These are phyloP conservation scores for Bacterosira constricta DNA, from an alignment of 108 stramenopile genomes.

Conservation along the genomic window DNA sequence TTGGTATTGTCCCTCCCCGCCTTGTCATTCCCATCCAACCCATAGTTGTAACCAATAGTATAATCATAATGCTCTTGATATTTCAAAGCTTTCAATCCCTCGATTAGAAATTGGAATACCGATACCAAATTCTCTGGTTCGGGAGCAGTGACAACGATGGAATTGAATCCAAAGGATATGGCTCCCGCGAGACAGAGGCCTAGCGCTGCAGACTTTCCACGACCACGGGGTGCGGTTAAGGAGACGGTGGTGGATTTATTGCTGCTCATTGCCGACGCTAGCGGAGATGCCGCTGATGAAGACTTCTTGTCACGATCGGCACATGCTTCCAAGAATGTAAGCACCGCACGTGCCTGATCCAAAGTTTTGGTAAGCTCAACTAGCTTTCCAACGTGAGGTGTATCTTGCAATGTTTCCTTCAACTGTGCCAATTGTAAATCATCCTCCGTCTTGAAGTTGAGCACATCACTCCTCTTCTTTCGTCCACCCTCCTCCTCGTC, in stretches of 20 bases:
- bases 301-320: constrained; percentile 68
- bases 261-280: neutral
- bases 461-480: constrained; percentile 45
- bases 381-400: constrained; percentile 92
- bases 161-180: constrained; percentile 93
- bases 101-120: constrained; percentile 95
- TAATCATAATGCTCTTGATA: constrained; percentile 99
- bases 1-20: constrained; percentile 82
- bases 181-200: constrained; percentile 97
- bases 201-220: constrained; percentile 99
- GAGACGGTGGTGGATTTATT: constrained; percentile 65
- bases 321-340: constrained; percentile 95
- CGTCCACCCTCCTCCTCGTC: neutral
- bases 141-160: constrained; percentile 96
- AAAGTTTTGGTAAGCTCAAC: constrained; percentile 92
- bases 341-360: constrained; percentile 95
- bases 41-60: constrained; percentile 77
- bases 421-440: constrained; percentile 80
- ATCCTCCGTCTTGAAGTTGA: constrained; percentile 59
- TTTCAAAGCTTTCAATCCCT: constrained; percentile 93
- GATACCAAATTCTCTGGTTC: constrained; percentile 97
- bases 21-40: constrained; percentile 25
- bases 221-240: constrained; percentile 91
- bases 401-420: constrained; percentile 89
- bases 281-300: constrained; percentile 31